phyloP scores from a whole-genome alignment of 2,329 filamentous ascomycete genomes.

The Cladosporium oxysporum region DNA sequence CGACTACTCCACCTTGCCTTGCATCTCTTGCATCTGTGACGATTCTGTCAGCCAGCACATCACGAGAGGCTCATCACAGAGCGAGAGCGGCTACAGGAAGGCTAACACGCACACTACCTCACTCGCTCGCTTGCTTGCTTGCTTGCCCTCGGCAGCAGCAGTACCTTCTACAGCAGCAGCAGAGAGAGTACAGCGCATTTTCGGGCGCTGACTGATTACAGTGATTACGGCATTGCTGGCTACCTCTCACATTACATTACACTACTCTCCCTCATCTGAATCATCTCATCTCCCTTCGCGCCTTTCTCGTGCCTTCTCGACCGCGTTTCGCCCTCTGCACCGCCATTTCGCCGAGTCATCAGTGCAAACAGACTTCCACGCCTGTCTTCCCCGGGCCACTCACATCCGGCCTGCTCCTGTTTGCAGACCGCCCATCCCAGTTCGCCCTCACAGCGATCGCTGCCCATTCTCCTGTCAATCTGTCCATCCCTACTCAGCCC shows the following conservation, averaged over 20 bases:
- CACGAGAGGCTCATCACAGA: background rate
- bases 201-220: background rate
- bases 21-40: background rate
- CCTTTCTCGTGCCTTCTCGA: slow-evolving; percentile 15
- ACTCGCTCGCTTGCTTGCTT: background rate
- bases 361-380: slow-evolving; percentile 7
- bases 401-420: background rate
- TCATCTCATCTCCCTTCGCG: background rate
- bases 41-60: slow-evolving; percentile 10
- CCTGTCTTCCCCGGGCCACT: slow-evolving; percentile 10
- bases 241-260: background rate
- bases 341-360: slow-evolving; percentile 11
- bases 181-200: background rate
- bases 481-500: slow-evolving; percentile 17
- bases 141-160: background rate
- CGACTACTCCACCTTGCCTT: slow-evolving; percentile 5
- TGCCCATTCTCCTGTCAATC: slow-evolving; percentile 12
- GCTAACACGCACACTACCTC: too few species aligned
- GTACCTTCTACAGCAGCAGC: background rate
- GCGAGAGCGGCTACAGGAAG: background rate
- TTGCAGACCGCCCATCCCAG: slow-evolving; percentile 17
- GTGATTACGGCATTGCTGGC: background rate
- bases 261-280: background rate
- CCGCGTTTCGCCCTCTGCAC: slow-evolving; percentile 8
- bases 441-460: slow-evolving; percentile 13